Percentiles rank a stretch among this genome's conserved stretches.
Evolutionary conservation across 2,329 filamentous ascomycete species (phyloP).

Genomic region (Thermothelomyces thermophilus): DNA sequence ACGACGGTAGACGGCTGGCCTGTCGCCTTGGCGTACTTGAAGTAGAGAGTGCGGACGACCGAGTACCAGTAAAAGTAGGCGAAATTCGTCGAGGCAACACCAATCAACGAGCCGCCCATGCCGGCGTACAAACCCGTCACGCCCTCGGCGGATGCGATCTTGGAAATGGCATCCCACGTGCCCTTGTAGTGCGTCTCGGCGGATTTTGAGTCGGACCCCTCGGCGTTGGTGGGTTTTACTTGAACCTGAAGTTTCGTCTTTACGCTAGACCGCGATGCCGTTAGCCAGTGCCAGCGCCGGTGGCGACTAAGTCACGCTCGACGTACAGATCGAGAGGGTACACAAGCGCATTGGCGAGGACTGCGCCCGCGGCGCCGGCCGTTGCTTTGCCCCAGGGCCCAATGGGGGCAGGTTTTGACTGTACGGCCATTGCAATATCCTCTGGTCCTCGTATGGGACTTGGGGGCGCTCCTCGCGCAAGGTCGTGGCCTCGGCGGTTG

Average conservation of each 20-base stretch:
- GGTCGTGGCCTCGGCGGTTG: neutral
- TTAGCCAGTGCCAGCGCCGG: constrained; percentile 2
- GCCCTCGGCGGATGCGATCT: constrained; percentile 77
- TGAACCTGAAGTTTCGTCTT: constrained; percentile 97
- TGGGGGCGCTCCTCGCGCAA: neutral
- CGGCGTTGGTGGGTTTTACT: constrained; percentile 54
- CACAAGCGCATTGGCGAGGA: constrained; percentile 89
- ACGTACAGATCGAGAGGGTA: constrained; percentile 95
- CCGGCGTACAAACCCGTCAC: constrained; percentile 79
- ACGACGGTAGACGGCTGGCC: constrained; percentile 65
- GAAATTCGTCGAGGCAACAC: constrained; percentile 96
- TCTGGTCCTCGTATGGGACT: constrained; percentile 8
- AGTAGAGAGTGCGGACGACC: constrained; percentile 73
- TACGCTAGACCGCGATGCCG: constrained; percentile 51
- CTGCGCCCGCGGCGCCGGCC: constrained; percentile 85
- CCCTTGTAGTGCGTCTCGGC: constrained; percentile 72
- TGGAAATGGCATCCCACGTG: constrained; percentile 79
- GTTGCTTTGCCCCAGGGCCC: constrained; percentile 91
- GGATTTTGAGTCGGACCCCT: constrained; percentile 33
- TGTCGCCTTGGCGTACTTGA: constrained; percentile 48
- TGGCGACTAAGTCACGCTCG: neutral
- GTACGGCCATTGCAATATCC: constrained; percentile 40
- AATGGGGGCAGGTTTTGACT: constrained; percentile 61
- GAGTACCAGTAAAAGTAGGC: constrained; percentile 99
- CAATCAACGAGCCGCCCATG: constrained; percentile 77